A percentile compares a stretch with the other conserved stretches of the same genome.
phyloP scores from a whole-genome alignment of 2,329 filamentous ascomycete species.

The Neofusicoccum parvum region DNA sequence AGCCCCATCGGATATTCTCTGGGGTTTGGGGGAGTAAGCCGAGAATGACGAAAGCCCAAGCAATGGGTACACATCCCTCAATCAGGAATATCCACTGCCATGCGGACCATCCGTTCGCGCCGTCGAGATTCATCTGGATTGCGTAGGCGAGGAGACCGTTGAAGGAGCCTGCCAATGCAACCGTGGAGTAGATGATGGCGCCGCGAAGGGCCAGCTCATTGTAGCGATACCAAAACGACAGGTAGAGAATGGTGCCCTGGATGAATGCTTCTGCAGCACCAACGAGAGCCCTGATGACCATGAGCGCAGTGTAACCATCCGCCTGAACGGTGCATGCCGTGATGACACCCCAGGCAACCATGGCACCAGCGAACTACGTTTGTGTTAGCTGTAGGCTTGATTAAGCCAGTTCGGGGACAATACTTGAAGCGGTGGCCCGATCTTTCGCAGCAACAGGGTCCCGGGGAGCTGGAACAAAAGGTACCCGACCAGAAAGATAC shows the following conservation, averaged over 20 bases:
- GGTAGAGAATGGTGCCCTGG: background rate
- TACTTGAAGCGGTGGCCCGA: background rate
- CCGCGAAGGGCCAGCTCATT: background rate
- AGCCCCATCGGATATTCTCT: background rate
- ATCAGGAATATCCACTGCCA: background rate
- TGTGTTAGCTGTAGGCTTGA: background rate
- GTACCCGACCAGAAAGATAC: background rate
- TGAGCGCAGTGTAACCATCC: background rate
- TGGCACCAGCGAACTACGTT: background rate
- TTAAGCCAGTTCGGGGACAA: background rate
- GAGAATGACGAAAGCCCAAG: background rate
- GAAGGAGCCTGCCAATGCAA: background rate
- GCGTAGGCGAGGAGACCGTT: background rate
- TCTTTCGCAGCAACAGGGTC: background rate
- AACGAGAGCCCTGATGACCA: background rate
- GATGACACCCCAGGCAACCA: background rate
- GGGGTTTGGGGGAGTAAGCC: background rate
- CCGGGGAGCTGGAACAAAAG: background rate
- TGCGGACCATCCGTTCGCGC: background rate
- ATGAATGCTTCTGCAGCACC: conserved; percentile 9
- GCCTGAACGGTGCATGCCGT: background rate
- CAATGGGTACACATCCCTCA: background rate
- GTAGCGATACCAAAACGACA: conserved; percentile 12
- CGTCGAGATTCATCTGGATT: background rate
- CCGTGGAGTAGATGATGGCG: conserved; percentile 8